These are phyloP conservation scores for Phytophthora tentaculata DNA, from an alignment of 352 stramenopile genomes.

Conservation along the genomic window DNA sequence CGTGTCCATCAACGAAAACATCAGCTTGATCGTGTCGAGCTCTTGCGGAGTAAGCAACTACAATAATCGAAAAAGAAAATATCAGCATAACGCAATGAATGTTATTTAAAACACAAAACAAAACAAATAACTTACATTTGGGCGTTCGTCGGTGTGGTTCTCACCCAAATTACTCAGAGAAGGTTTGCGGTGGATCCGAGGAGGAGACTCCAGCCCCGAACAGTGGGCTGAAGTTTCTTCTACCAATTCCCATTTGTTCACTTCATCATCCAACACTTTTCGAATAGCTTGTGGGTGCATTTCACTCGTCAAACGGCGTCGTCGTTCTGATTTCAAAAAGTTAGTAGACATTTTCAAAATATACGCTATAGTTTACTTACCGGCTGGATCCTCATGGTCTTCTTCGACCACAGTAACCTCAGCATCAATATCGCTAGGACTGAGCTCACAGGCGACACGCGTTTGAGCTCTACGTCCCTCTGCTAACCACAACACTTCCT, in stretches of 20 bases:
- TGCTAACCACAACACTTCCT: slow-evolving; percentile 66
- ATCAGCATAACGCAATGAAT: too few species aligned
- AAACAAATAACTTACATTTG: slow-evolving; percentile 32
- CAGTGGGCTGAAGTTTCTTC: slow-evolving; percentile 37
- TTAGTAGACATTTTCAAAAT: background rate
- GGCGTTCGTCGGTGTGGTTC: slow-evolving; percentile 31
- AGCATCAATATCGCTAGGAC: background rate
- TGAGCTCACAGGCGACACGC: background rate
- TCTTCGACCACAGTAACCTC: background rate
- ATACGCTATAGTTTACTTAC: slow-evolving; percentile 5
- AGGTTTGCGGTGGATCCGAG: slow-evolving; percentile 27
- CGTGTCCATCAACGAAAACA: slow-evolving; percentile 84
- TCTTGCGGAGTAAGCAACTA: slow-evolving; percentile 65
- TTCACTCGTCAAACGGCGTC: slow-evolving; percentile 68
- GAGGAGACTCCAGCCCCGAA: slow-evolving; percentile 6
- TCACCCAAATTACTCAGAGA: slow-evolving; percentile 26
- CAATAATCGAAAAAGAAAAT: too few species aligned
- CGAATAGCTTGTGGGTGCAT: slow-evolving; percentile 81
- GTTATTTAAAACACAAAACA: too few species aligned
- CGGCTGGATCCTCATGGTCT: slow-evolving; percentile 27
- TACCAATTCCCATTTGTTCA: slow-evolving; percentile 67
- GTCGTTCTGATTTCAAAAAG: slow-evolving; percentile 35
- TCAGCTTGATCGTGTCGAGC: slow-evolving; percentile 80
- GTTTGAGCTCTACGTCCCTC: slow-evolving; percentile 20
- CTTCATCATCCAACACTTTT: slow-evolving; percentile 69